A percentile compares a stretch with the other conserved stretches of the same genome.
phyloP scores from a whole-genome alignment of 1,139 yeast species.

The Protomyces lactucae-debilis region DNA sequence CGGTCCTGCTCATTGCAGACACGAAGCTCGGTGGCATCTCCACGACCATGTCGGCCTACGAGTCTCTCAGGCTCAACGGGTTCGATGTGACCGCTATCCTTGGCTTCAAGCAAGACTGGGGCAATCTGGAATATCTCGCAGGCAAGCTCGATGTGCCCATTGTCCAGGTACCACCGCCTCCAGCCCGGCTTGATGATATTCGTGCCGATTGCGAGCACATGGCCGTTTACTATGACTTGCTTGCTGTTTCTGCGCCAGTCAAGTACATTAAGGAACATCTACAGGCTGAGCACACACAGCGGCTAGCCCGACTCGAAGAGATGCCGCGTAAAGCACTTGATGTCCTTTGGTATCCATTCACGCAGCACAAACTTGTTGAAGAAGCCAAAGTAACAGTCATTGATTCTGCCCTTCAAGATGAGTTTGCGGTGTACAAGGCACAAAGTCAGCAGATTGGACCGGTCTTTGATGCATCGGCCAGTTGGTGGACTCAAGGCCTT shows the following conservation, averaged over 20 bases:
- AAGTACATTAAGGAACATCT: constrained; percentile 28
- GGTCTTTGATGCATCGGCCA: constrained; percentile 37
- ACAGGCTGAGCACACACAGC: constrained; percentile 27
- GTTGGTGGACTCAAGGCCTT: constrained; percentile 39
- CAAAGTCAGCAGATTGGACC: constrained; percentile 28
- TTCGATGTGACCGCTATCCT: constrained; percentile 35
- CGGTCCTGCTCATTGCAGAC: constrained; percentile 36
- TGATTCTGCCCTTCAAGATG: constrained; percentile 37
- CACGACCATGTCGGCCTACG: constrained; percentile 36
- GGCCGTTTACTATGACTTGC: constrained; percentile 33
- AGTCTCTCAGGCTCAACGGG: constrained; percentile 35
- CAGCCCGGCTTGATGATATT: constrained; percentile 26
- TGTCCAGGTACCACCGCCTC: constrained; percentile 32
- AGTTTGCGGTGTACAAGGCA: constrained; percentile 30
- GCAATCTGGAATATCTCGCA: constrained; percentile 34
- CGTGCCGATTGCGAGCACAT: constrained; percentile 31
- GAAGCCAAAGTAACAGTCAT: constrained; percentile 34
- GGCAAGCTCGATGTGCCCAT: constrained; percentile 30
- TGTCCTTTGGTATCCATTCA: constrained; percentile 38
- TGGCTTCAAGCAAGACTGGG: constrained; percentile 32
- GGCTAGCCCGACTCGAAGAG: constrained; percentile 30
- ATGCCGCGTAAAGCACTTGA: constrained; percentile 34
- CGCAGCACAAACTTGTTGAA: constrained; percentile 35
- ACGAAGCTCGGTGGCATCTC: constrained; percentile 37
- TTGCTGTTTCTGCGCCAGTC: constrained; percentile 27